Base-by-base conservation (phyloP, 768 basidiomycete species). In the Leccinum incarnatum region DNA sequence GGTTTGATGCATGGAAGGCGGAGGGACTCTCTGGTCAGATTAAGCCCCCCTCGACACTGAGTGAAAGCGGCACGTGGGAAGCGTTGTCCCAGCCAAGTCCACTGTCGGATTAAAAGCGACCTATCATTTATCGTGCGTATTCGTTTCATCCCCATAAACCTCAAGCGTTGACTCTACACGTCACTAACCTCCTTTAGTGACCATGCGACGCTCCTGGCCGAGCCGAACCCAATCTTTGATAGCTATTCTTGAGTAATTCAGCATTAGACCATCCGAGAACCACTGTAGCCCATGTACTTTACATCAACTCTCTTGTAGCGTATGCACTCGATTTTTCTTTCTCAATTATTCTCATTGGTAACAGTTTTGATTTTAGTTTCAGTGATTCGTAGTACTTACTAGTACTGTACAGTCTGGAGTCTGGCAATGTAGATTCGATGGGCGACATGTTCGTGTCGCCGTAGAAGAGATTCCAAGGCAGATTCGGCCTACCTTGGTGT, bases 1-100 rank as follows among this genome's bases (percentile, higher is more conserved):
- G 90, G 12, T 88, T 81, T 69, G 76, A 79, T 19, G 88, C 86
- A 0, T 92, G 90, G 91, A 84, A 77, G 69, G 79, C 79, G 3
- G 86, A 81, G 14, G 83, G 86, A 0, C 71, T 92, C 14, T 87
- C 89, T n/a, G 75, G 81, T 6, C 79, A 80, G 51, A 72, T 77
- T 37, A 69, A 46, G 12, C 71, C 72, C 0, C 72, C 71, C 14
- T 74, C 66, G 0, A 73, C 72, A 6, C 40, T 53, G 0, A 69
- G 70, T 25, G 71, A 71, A 34, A 65, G 59, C 4, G 72, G 67
- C n/a, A 74, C 65, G 27, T 74, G 69, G 65, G 68, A 72, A 40
- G 70, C 58, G 34, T 48, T 70, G 25, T 72, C 72, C 0, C 69
- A 72, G 12, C 67, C 69, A 27, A 65, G 70, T 5, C 69, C 68